Evolutionary conservation across 1,139 yeast species (phyloP), one percentile per base, ranked within the genome.

Genomic region (Magnusiomyces magnusii): DNA sequence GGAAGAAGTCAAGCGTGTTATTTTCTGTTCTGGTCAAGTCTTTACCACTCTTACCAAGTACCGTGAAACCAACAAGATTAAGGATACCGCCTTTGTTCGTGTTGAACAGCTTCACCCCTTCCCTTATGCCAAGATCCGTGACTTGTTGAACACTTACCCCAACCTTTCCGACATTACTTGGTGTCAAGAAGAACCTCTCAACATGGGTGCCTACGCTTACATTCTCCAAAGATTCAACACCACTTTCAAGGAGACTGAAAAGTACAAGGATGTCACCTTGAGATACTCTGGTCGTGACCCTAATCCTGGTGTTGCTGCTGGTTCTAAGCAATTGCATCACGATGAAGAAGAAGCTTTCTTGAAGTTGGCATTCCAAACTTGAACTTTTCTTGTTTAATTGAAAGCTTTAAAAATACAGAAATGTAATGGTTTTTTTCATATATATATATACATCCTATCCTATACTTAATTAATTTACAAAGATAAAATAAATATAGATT

Each of bases 131-230:
- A 97, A 89, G 78, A 78, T 95, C 69, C 87, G 91, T 72, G 97
- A 92, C 69, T 77, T 89, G 44, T 78, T 95, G 68, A 80, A 89
- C 76, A 74, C 83, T 58, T 95, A 87, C 80, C 90, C 96, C 71
- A 85, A 85, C 74, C 73, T 86, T 64, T 86, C 87, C 75, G 99
- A 95, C 73, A 78, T 95, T 68, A 95, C 91, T 54, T 95, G 95
- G 95, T 87, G 95, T 76, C 99, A 95, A 80, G 99, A 95, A 79
- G 99, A 95, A 80, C 99, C 99, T 68, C 82, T 93, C 78, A 95
- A 95, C 79, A 93, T 93, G 86, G 99, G 99, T 76, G 79, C 89
- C 57, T 92, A 87, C 87, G 73, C 86, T 47, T 90, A 72, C 70
- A 91, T 80, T 62, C 79, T 80, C 64, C 99, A 97, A 73, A 87